Evolutionary conservation across 495 filamentous ascomycete genomes (phyloP), one percentile per base, ranked within the genome.

Genomic region (Tetracladium setigerum): DNA sequence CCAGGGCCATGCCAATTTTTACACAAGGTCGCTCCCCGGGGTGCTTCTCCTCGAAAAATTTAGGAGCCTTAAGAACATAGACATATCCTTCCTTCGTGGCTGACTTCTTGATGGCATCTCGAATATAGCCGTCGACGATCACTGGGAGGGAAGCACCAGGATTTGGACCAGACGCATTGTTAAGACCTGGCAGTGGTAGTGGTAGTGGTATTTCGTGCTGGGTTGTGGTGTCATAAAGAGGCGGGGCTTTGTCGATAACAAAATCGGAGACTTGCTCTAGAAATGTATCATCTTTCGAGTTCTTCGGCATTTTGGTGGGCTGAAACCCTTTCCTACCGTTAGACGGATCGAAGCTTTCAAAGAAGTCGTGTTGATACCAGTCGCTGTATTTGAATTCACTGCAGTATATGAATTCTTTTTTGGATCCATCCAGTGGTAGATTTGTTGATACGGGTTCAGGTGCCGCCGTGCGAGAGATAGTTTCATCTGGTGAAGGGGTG

Each of bases 301-400:
- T 19, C 17, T 44, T 19, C 14, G 41, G 41, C 30, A 44, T 44
- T n/a, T 44, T 44, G 30, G 15, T 44, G n/a, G 41, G 41, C 19
- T 30, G 30, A 3, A 30, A 17, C 9, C 41, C 22, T 30, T 30
- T 44, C 19, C 32, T n/a, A 14, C 24, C 18, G 10, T 19, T 30
- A n/a, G n/a, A 30, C 41, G 41, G 41, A 30, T n/a, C 24, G 13
- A 30, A 17, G n/a, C n/a, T n/a, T n/a, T n/a, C n/a, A n/a, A n/a
- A n/a, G n/a, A n/a, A n/a, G n/a, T n/a, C n/a, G n/a, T n/a, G n/a
- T n/a, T n/a, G n/a, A n/a, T n/a, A n/a, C n/a, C n/a, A n/a, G n/a
- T n/a, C n/a, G n/a, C n/a, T n/a, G n/a, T n/a, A n/a, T n/a, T n/a
- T 44, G 41, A 30, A 8, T 30, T 30, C 11, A 30, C 32, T 44